Percentiles rank a stretch among this genome's conserved stretches.
phyloP scores from a whole-genome alignment of 495 filamentous ascomycete species.

The Jackrogersella minutella region DNA sequence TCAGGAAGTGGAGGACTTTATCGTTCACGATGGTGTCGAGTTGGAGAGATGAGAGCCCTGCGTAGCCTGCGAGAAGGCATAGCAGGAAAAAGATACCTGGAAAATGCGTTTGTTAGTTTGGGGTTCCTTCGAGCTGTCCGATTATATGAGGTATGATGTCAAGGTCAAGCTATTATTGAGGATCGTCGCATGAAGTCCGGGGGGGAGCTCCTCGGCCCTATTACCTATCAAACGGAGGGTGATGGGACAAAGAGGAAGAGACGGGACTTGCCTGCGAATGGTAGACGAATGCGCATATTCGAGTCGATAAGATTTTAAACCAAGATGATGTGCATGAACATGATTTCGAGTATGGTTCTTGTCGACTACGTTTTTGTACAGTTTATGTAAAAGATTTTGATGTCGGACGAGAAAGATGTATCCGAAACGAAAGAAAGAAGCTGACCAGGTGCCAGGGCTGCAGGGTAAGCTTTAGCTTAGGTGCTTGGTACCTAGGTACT shows the following conservation, averaged over 20 bases:
- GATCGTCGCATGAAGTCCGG: slow-evolving; percentile 5
- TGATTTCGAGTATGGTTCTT: slow-evolving; percentile 20
- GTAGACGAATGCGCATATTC: slow-evolving; percentile 49
- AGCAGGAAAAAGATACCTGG: slow-evolving; percentile 81
- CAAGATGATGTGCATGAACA: slow-evolving; percentile 34
- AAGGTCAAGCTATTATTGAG: background rate
- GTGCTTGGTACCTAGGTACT: too few species aligned
- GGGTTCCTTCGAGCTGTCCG: background rate
- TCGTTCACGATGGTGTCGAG: slow-evolving; percentile 70
- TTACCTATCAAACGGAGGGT: background rate
- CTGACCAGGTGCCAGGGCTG: too few species aligned
- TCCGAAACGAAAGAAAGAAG: too few species aligned
- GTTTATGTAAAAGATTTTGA: background rate
- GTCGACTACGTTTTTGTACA: background rate
- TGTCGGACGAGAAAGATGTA: background rate
- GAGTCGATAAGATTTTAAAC: slow-evolving; percentile 15
- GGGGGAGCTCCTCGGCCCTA: background rate
- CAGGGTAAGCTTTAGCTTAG: slow-evolving; percentile 31
- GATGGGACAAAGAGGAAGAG: slow-evolving; percentile 8
- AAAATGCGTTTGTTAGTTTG: slow-evolving; percentile 3
- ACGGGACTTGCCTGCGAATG: slow-evolving; percentile 69
- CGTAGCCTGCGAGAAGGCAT: slow-evolving; percentile 76
- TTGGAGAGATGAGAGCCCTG: slow-evolving; percentile 72
- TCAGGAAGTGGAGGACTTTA: slow-evolving; percentile 87
- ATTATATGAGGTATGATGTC: background rate